Base-by-base conservation (phyloP, 2,329 filamentous ascomycete species). In the Apiospora sp. region DNA sequence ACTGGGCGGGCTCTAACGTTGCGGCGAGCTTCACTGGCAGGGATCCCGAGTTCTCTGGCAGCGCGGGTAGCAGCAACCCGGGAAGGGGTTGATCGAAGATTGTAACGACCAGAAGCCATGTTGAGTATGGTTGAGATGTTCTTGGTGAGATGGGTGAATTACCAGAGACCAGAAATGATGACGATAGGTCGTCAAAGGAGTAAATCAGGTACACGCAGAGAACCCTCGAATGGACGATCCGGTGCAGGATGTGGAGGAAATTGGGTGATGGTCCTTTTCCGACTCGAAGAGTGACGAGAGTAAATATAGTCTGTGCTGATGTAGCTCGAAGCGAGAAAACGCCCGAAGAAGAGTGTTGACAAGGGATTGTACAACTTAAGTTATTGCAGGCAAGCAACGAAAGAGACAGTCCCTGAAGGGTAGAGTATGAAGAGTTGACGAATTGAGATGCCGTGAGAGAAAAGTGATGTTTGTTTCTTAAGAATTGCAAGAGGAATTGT, bases 21-120 rank as follows among this genome's bases (percentile, higher is more conserved):
- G 8, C 34, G 58, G 30, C 58, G 41, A 34, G 30, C 67, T 68
- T 48, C 27, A 27, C 67, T 37, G 6, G 43, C 44, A 46, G 41
- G 22, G 24, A 34, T 48, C 3, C 41, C 67, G 22, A 68, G 67
- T 64, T 64, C 58, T 14, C 34, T n/a, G 10, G 67, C 41, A 68
- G 67, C 41, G 19, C 67, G 67, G n/a, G 41, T 30, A 68, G 67
- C 67, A 68, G 44, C 44, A 27, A 48, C 41, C 13, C 67, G 44
- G 41, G 22, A 22, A 44, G 22, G 41, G 27, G 5, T 46, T 1
- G 41, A n/a, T 19, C 67, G 41, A 34, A 27, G 67, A 14, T 44
- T 68, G 43, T 30, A 34, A 13, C 7, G 44, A 68, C 1, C n/a
- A 22, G 41, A 68, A 3, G 41, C 8, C 41, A 68, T 64, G 22